phyloP scores from a whole-genome alignment of 176 grass and related monocot genomes.

The Avena atlantica region DNA sequence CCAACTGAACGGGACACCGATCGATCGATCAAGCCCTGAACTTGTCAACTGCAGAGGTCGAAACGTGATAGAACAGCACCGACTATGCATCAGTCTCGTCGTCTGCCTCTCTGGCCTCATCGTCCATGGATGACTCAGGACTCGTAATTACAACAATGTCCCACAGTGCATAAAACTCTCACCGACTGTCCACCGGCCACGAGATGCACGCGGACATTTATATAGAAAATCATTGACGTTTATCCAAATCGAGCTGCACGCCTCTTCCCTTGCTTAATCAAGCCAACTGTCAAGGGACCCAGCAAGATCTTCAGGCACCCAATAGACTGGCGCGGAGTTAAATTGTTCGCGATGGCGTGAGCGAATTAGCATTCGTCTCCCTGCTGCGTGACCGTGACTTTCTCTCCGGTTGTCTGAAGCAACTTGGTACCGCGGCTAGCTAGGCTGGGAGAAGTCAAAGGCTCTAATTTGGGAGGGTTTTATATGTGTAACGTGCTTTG shows the following conservation, averaged over 20 bases:
- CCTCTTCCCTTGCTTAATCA: conserved; percentile 1
- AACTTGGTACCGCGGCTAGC: background rate
- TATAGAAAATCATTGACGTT: background rate
- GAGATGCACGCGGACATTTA: conserved; percentile 22
- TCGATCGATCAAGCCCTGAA: background rate
- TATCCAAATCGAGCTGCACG: conserved; percentile 45
- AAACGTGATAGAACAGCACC: background rate
- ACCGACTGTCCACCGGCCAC: conserved; percentile 7
- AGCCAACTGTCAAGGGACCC: conserved; percentile 4
- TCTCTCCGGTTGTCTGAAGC: background rate
- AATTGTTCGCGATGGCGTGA: conserved; percentile 27
- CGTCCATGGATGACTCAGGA: conserved; percentile 16
- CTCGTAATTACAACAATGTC: background rate
- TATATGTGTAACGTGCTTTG: background rate
- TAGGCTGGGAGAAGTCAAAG: background rate
- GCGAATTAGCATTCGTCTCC: conserved; percentile 10
- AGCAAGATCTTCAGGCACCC: conserved; percentile 15
- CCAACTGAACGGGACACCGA: background rate
- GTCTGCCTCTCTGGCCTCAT: background rate
- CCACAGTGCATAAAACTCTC: background rate
- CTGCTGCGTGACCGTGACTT: conserved; percentile 17
- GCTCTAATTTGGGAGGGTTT: background rate
- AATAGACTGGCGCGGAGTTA: background rate
- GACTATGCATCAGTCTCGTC: background rate
- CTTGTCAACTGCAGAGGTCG: background rate